Percentiles rank a stretch among this genome's conserved stretches.
phyloP scores from a whole-genome alignment of 345 rosid species.

The Litchi chinensis region DNA sequence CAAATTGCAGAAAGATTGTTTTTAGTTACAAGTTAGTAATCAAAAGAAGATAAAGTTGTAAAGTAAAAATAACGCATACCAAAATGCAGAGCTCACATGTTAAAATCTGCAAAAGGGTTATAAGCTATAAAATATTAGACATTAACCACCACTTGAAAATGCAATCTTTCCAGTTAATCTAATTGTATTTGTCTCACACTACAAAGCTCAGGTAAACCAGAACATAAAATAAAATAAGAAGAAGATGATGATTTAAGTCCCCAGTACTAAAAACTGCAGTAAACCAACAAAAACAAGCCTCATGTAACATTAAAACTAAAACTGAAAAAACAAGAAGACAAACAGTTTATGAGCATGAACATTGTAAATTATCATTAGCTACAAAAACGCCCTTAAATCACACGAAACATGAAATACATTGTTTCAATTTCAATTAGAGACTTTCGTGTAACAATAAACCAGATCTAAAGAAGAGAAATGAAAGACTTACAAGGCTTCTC shows the following conservation, averaged over 20 bases:
- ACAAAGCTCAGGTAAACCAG: neutral
- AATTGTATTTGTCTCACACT: neutral
- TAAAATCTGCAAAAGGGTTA: constrained; percentile 14
- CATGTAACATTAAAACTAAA: neutral
- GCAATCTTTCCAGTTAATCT: neutral
- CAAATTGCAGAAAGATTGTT: constrained; percentile 18
- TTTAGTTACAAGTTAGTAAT: constrained; percentile 29
- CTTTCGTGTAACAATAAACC: neutral
- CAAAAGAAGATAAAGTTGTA: constrained; percentile 42
- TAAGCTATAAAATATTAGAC: neutral
- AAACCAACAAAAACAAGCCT: constrained; percentile 8
- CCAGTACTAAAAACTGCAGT: neutral
- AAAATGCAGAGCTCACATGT: constrained; percentile 28
- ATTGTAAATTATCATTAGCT: neutral
- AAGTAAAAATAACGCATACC: constrained; percentile 2
- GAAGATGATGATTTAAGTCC: neutral
- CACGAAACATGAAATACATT: no score
- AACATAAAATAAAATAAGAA: neutral
- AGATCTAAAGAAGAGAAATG: neutral
- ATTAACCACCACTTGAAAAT: neutral
- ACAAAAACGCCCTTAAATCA: no score
- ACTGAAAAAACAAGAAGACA: neutral
- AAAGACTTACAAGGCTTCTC: neutral
- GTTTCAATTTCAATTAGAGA: no score
- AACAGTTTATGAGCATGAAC: neutral